Evolutionary conservation across 176 grass and related monocot genomes (phyloP).

Genomic region (Zoysia pacifica): DNA sequence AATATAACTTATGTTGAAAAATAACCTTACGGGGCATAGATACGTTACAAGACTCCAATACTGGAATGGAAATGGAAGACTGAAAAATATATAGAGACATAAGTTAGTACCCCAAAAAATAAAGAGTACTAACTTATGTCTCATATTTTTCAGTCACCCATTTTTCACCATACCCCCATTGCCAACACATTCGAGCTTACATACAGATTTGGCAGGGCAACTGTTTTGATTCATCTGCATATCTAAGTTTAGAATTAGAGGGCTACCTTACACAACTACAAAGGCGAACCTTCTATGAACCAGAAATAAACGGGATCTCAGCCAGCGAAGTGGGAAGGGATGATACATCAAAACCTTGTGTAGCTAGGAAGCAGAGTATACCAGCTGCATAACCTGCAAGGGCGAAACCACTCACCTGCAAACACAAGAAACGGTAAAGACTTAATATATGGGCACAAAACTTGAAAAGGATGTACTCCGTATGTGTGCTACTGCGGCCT

Average conservation of each 20-base stretch:
- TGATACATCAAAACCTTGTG: conserved; percentile 56
- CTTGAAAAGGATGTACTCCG: conserved; percentile 2
- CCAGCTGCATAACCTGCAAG: conserved; percentile 92
- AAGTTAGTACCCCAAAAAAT: neutral
- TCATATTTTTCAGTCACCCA: neutral
- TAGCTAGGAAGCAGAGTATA: conserved; percentile 71
- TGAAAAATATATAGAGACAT: neutral
- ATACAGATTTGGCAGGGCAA: neutral
- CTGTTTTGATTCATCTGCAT: conserved; percentile 10
- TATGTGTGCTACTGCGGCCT: neutral
- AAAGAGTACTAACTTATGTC: too few species aligned
- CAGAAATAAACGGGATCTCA: conserved; percentile 73
- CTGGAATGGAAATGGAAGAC: neutral
- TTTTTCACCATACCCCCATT: neutral
- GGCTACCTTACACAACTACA: conserved; percentile 26
- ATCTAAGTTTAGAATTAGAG: neutral
- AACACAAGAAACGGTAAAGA: conserved; percentile 29
- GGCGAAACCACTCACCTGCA: conserved; percentile 93
- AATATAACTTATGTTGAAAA: neutral
- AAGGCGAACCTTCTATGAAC: conserved; percentile 44
- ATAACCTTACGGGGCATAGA: neutral
- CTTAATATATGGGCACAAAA: neutral
- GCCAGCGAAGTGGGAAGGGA: conserved; percentile 66
- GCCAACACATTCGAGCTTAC: neutral
- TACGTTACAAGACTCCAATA: neutral